Conservation (phyloP, 1,284 basidiomycete genomes). For the Stygiomarasmius scandens region DNA sequence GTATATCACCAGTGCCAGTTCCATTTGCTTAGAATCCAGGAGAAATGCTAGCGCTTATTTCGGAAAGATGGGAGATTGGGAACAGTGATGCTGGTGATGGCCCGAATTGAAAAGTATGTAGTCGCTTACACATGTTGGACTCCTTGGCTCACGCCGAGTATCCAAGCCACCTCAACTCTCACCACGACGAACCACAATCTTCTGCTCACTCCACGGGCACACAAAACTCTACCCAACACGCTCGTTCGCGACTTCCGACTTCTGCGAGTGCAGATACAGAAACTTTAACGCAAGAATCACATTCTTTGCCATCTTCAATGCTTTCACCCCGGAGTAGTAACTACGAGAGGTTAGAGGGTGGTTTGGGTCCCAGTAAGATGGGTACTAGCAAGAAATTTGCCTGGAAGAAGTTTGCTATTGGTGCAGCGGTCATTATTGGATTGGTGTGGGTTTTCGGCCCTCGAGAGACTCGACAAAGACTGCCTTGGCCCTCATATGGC, state of each 20-base stretch:
- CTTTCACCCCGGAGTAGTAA: conserved; percentile 50
- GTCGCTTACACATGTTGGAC: not conserved
- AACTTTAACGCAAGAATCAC: not conserved
- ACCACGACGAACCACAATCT: not conserved
- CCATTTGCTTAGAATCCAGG: no score
- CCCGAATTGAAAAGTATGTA: not conserved
- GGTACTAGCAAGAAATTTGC: conserved; percentile 34
- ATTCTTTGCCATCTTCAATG: not conserved
- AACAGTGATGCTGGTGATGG: not conserved
- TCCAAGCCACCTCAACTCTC: not conserved
- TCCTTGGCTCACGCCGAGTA: not conserved
- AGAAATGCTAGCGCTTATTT: no score
- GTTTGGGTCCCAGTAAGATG: conserved; percentile 50
- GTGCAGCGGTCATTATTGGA: conserved; percentile 53
- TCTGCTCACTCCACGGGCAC: not conserved
- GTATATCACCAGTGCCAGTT: no score
- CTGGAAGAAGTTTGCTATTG: conserved; percentile 74
- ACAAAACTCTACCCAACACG: not conserved
- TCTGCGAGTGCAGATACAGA: not conserved
- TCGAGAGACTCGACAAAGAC: conserved; percentile 36
- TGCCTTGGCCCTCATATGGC: conserved; percentile 32
- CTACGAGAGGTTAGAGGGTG: conserved; percentile 69
- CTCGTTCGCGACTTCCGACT: conserved; percentile 11
- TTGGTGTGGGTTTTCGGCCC: conserved; percentile 70
- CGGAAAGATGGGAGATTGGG: no score